Evolutionary conservation across 495 filamentous ascomycete species (phyloP).

Genomic region (Jackrogersella minutella): DNA sequence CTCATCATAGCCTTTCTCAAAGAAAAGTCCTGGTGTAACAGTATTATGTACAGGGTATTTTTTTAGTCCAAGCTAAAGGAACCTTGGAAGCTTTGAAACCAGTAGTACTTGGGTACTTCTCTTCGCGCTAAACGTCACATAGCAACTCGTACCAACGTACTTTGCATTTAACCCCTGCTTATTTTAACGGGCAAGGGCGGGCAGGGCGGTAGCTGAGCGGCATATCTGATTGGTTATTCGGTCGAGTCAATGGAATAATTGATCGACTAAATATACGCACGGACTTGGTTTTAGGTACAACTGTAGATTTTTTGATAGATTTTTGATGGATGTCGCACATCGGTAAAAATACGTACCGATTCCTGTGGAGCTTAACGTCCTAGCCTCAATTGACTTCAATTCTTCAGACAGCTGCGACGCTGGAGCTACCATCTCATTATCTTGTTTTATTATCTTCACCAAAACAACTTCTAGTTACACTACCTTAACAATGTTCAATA

Average conservation of each 20-base stretch:
- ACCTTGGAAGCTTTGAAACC: constrained; percentile 31
- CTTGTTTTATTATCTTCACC: constrained; percentile 2
- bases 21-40: constrained; percentile 9
- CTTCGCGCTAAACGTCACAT: constrained; percentile 22
- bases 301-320: constrained; percentile 2
- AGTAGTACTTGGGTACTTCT: constrained; percentile 17
- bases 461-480: background rate
- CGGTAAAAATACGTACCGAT: constrained; percentile 40
- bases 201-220: constrained; percentile 28
- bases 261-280: constrained; percentile 21
- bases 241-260: constrained; percentile 17
- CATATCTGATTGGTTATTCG: background rate
- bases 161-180: constrained; percentile 21
- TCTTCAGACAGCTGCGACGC: constrained; percentile 28
- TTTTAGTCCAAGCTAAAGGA: constrained; percentile 20
- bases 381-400: constrained; percentile 46
- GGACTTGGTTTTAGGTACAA: constrained; percentile 3
- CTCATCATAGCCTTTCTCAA: constrained; percentile 9
- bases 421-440: constrained; percentile 7
- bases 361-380: constrained; percentile 32
- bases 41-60: background rate
- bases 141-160: background rate
- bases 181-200: constrained; percentile 3
- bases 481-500: background rate
- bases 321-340: constrained; percentile 36